A percentile compares a stretch with the other conserved stretches of the same genome.
Evolutionary conservation across 345 rosid species (phyloP).

Genomic region (Garcia nutans): DNA sequence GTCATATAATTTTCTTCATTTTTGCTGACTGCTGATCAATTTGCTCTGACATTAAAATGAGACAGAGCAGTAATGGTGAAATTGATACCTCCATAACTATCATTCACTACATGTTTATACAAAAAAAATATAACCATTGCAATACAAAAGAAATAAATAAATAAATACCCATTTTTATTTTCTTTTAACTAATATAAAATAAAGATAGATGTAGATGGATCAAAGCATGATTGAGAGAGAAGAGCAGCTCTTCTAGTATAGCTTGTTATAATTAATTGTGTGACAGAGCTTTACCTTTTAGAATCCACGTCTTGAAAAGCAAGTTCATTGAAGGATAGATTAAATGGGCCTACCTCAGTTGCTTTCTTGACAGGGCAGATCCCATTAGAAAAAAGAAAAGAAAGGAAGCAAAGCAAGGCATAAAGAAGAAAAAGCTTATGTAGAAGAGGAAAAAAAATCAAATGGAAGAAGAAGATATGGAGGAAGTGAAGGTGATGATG

Average conservation of each 20-base stretch:
- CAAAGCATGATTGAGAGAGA: slow-evolving; percentile 5
- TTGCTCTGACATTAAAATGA: not conserved
- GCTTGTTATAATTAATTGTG: slow-evolving; percentile 38
- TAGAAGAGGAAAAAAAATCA: too few relatives aligned
- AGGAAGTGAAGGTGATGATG: slow-evolving; percentile 53
- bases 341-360: slow-evolving; percentile 34
- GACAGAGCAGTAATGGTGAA: too few relatives aligned
- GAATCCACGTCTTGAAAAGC: slow-evolving; percentile 34
- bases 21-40: not conserved
- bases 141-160: too few relatives aligned
- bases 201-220: slow-evolving; percentile 6
- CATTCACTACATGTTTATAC: not conserved
- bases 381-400: slow-evolving; percentile 24
- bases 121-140: too few relatives aligned
- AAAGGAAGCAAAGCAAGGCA: slow-evolving; percentile 7
- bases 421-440: slow-evolving; percentile 21
- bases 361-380: slow-evolving; percentile 40
- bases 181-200: not conserved
- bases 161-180: too few relatives aligned
- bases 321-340: slow-evolving; percentile 25
- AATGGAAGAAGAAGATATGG: slow-evolving; percentile 30
- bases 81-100: too few relatives aligned
- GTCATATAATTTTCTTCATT: not conserved
- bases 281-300: slow-evolving; percentile 42
- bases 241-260: slow-evolving; percentile 18